phyloP scores from a whole-genome alignment of 768 basidiomycete genomes.

The Mycena chlorophos region DNA sequence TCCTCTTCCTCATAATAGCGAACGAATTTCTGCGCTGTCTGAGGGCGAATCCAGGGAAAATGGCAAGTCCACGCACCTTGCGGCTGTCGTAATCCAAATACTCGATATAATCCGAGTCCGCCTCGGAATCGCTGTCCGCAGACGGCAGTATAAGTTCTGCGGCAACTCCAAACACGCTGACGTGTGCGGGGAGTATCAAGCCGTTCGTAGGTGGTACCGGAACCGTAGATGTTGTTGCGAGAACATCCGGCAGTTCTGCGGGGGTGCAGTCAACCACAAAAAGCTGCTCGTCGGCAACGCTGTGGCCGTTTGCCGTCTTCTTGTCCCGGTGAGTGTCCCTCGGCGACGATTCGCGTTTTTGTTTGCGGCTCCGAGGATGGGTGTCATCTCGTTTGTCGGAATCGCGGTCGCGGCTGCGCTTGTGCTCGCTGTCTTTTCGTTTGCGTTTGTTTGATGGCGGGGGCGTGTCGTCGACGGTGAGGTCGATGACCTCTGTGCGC shows the following conservation, averaged over 20 bases:
- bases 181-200: constrained; percentile 70
- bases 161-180: constrained; percentile 52
- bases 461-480: constrained; percentile 42
- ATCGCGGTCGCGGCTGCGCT: not conserved
- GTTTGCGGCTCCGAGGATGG: not conserved
- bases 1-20: constrained; percentile 65
- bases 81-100: constrained; percentile 74
- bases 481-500: constrained; percentile 12
- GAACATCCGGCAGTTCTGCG: constrained; percentile 32
- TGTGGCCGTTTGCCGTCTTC: constrained; percentile 5
- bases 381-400: not conserved
- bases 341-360: constrained; percentile 8
- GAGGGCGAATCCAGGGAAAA: not conserved
- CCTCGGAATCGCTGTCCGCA: constrained; percentile 44
- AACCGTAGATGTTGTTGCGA: constrained; percentile 11
- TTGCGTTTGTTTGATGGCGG: constrained; percentile 16
- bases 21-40: constrained; percentile 43
- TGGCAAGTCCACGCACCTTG: constrained; percentile 40
- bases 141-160: constrained; percentile 50
- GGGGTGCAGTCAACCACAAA: constrained; percentile 57
- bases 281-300: constrained; percentile 22
- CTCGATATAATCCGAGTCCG: constrained; percentile 71
- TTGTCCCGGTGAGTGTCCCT: constrained; percentile 17
- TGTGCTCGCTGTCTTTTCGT: not conserved
- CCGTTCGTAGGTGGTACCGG: constrained; percentile 23